A percentile compares a stretch with the other conserved stretches of the same genome.
These are phyloP conservation scores for Blastobotrys chiropterorum DNA, from an alignment of 805 yeast genomes.

Conservation along the genomic window DNA sequence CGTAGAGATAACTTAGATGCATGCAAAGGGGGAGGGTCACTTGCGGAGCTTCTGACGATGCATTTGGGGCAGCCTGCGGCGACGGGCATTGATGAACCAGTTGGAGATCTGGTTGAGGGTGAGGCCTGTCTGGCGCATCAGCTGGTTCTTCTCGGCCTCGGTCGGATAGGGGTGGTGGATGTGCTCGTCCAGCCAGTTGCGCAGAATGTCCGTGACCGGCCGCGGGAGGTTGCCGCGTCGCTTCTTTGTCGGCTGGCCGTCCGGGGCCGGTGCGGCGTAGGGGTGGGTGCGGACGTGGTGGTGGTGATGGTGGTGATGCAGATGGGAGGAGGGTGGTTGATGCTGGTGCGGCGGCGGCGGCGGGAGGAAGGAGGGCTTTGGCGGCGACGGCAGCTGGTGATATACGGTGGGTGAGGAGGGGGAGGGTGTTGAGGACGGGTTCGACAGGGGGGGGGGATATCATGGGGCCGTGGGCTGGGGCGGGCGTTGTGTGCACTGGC, in stretches of 20 bases:
- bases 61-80: conserved; percentile 52
- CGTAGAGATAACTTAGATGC: background rate
- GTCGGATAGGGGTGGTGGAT: conserved; percentile 80
- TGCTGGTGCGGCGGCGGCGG: background rate
- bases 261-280: conserved; percentile 6
- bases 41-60: background rate
- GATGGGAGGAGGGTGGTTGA: conserved; percentile 6
- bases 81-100: conserved; percentile 85
- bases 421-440: conserved; percentile 1
- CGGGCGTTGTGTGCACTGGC: background rate
- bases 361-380: conserved; percentile 8
- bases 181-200: conserved; percentile 69
- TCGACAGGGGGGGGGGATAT: background rate
- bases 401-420: conserved; percentile 1
- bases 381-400: conserved; percentile 3
- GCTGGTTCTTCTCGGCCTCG: conserved; percentile 64
- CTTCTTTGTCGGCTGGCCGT: conserved; percentile 8
- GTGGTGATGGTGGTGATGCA: conserved; percentile 3
- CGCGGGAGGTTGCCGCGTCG: conserved; percentile 73
- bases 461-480: background rate
- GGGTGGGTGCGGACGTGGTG: conserved; percentile 3
- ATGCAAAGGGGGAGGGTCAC: background rate
- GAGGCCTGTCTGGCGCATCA: conserved; percentile 66
- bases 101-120: conserved; percentile 76
- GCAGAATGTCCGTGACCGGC: conserved; percentile 64